phyloP scores from a whole-genome alignment of 2,329 filamentous ascomycete species.

The Phyllosticta citrichinensis region DNA sequence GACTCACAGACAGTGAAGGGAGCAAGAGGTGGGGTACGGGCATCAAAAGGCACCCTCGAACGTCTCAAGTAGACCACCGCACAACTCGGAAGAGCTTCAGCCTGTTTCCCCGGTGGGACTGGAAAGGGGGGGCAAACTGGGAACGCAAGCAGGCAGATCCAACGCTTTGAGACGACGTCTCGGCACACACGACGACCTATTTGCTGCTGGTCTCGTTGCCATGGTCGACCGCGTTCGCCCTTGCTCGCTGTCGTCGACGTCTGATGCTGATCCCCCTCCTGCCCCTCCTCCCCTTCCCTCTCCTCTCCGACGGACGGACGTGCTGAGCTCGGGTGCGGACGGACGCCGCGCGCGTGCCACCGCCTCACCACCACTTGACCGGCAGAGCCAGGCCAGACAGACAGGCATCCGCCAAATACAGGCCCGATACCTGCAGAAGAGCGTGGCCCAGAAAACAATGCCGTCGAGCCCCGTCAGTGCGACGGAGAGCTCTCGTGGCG shows the following conservation, averaged over 20 bases:
- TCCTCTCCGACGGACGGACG: neutral
- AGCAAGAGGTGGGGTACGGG: neutral
- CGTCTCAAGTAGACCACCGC: neutral
- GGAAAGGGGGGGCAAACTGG: neutral
- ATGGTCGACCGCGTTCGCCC: neutral
- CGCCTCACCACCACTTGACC: neutral
- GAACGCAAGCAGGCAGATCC: neutral
- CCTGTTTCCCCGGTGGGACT: neutral
- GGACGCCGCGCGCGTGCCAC: neutral
- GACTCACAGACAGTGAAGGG: neutral
- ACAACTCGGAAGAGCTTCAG: neutral
- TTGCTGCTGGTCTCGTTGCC: neutral
- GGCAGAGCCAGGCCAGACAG: neutral
- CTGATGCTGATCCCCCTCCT: neutral
- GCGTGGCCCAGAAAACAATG: neutral
- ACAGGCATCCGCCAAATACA: neutral
- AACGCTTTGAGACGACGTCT: neutral
- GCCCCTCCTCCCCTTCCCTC: neutral
- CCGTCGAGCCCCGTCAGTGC: neutral
- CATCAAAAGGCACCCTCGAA: neutral
- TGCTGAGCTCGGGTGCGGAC: neutral
- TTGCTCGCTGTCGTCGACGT: neutral
- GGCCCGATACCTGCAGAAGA: neutral
- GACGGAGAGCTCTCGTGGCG: neutral
- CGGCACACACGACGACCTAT: neutral